Percentiles rank a stretch among this genome's conserved stretches.
phyloP scores from a whole-genome alignment of 371 early-diverging fungal genomes.

The Antonospora locustae region DNA sequence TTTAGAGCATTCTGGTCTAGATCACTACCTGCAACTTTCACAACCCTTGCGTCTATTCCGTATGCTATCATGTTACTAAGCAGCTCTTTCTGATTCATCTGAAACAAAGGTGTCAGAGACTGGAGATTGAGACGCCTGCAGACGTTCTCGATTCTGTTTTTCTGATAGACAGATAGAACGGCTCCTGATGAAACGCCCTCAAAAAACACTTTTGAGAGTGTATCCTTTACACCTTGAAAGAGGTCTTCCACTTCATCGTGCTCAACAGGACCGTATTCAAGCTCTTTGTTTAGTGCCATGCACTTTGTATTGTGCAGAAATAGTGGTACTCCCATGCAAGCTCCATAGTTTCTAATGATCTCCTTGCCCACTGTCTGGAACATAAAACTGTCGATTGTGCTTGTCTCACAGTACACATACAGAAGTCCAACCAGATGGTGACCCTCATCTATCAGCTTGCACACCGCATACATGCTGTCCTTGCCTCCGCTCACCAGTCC shows the following conservation, averaged over 20 bases:
- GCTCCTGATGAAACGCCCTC: conserved; percentile 86
- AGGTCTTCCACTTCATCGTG: conserved; percentile 94
- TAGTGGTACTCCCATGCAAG: conserved; percentile 74
- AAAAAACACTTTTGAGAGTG: conserved; percentile 65
- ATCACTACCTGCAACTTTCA: conserved; percentile 83
- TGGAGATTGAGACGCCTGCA: conserved; percentile 65
- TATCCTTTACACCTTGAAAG: conserved; percentile 60
- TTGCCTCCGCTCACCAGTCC: conserved; percentile 75
- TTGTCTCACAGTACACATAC: conserved; percentile 64
- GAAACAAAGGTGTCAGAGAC: conserved; percentile 79
- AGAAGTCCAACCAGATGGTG: conserved; percentile 80
- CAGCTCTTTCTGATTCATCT: conserved; percentile 67
- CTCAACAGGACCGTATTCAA: conserved; percentile 55
- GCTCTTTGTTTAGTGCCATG: conserved; percentile 56
- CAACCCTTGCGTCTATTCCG: conserved; percentile 67
- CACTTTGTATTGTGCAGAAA: conserved; percentile 67
- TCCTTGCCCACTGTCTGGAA: conserved; percentile 95
- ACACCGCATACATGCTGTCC: conserved; percentile 85
- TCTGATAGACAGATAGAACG: conserved; percentile 86
- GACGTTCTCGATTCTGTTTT: conserved; percentile 83
- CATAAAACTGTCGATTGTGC: conserved; percentile 88
- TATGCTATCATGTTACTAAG: conserved; percentile 74
- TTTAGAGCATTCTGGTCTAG: conserved; percentile 12
- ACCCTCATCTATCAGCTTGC: conserved; percentile 78
- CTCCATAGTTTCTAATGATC: conserved; percentile 65